Conservation (phyloP, 176 grass and related monocot genomes). For the Lolium rigidum region DNA sequence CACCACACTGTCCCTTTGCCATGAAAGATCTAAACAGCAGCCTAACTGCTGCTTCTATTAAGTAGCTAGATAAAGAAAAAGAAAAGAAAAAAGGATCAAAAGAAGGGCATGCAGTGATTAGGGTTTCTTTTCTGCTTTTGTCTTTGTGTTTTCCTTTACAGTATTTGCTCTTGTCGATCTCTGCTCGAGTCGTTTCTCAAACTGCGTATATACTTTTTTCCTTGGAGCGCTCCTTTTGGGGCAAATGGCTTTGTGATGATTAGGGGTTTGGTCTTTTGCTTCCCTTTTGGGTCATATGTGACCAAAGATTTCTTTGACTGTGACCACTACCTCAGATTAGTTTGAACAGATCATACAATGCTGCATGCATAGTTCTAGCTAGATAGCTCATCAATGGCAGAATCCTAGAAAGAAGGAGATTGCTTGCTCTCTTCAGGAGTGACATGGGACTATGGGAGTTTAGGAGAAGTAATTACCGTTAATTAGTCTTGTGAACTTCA, state of each 20-base stretch:
- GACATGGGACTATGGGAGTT: slow-evolving; percentile 25
- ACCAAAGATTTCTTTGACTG: slow-evolving; percentile 90
- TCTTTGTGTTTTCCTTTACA: slow-evolving; percentile 70
- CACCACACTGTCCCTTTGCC: slow-evolving; percentile 42
- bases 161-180: slow-evolving; percentile 48
- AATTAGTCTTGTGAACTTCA: slow-evolving; percentile 15
- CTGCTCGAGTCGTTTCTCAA: slow-evolving; percentile 53
- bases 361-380: slow-evolving; percentile 31
- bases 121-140: slow-evolving; percentile 68
- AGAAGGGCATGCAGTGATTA: slow-evolving; percentile 61
- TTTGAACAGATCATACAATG: slow-evolving; percentile 52
- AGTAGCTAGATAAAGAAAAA: slow-evolving; percentile 56
- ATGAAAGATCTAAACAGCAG: slow-evolving; percentile 53
- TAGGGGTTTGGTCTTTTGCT: slow-evolving; percentile 72
- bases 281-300: slow-evolving; percentile 88
- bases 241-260: slow-evolving; percentile 96
- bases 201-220: slow-evolving; percentile 70
- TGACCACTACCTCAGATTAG: slow-evolving; percentile 56
- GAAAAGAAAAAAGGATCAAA: slow-evolving; percentile 52
- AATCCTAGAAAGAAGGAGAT: slow-evolving; percentile 49
- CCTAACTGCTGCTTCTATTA: slow-evolving; percentile 48
- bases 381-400: slow-evolving; percentile 3
- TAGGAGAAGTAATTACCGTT: not conserved
- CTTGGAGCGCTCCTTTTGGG: slow-evolving; percentile 91
- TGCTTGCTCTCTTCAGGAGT: slow-evolving; percentile 15